Base-by-base conservation (phyloP, 139 green algal species). In the Micractinium sp. region DNA sequence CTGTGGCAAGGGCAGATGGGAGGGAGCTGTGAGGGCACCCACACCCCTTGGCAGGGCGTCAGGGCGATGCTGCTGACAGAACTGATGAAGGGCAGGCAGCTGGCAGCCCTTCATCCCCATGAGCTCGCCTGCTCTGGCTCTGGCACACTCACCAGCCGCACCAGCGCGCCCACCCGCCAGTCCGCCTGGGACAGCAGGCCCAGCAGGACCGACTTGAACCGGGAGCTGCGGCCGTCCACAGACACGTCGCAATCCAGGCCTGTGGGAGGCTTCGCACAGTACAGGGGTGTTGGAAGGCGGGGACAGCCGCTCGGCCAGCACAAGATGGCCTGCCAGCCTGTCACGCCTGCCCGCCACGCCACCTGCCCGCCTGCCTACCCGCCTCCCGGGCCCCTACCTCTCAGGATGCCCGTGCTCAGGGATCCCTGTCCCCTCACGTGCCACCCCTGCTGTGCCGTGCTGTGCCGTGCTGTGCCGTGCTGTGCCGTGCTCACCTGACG, bases 141-240 rank as follows among this genome's bases (percentile, higher is more conserved):
- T 33, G 23, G 1, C 29, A 31, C 23, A 31, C 71, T 77, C n/a
- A 97, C 94, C 47, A 95, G 90, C 25, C 90, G 88, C 76, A 91
- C 81, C 66, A 95, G 81, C 29, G 53, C 75, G 25, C 29, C 61
- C 22, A 94, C 82, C 31, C 89, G 85, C 38, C 31, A 31, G 61
- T 94, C 89, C 14, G 83, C 61, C 22, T 61, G n/a, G 29, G 38
- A 69, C 74, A 90, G 60, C 82, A 63, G 61, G 33, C 73, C 71
- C 25, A 74, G 61, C 81, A 60, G 35, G 23, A 13, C 31, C 9
- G 41, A 92, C 81, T 94, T 95, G 85, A 93, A 94, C 3, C n/a
- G 22, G 0, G 82, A 82, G 39, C 56, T 66, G 13, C 82, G 61
- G 61, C 79, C 81, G 31, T 81, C 91, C 69, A 95, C 88, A 56